Conservation (phyloP, 73 alveolate species). For the Paramecium biaurelia region DNA sequence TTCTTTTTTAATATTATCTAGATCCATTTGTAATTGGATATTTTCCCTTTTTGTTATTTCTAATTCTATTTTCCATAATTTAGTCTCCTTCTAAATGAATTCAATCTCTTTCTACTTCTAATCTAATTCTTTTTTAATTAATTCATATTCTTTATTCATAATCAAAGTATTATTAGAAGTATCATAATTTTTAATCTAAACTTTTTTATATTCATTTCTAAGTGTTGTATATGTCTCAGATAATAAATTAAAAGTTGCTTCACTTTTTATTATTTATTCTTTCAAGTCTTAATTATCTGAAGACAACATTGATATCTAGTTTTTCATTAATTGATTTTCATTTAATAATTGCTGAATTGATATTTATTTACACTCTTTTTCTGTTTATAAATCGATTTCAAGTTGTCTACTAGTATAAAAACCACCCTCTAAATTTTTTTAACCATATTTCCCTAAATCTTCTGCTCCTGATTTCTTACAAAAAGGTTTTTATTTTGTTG, state of each 20-base stretch:
- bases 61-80: background rate
- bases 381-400: background rate
- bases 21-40: background rate
- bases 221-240: background rate
- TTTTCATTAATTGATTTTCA: background rate
- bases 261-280: background rate
- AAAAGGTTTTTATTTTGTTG: background rate
- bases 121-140: background rate
- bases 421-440: background rate
- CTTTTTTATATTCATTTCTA: background rate
- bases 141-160: background rate
- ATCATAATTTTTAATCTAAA: background rate
- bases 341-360: background rate
- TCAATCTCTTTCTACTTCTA: background rate
- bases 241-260: background rate
- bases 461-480: background rate
- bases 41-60: background rate
- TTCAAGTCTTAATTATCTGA: background rate
- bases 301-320: background rate
- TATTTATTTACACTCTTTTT: background rate
- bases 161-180: background rate
- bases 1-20: background rate
- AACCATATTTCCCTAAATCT: background rate
- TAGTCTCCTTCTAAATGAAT: background rate
- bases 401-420: background rate